Evolutionary conservation across 306 rosid species (phyloP).

Genomic region (Malus asiatica): DNA sequence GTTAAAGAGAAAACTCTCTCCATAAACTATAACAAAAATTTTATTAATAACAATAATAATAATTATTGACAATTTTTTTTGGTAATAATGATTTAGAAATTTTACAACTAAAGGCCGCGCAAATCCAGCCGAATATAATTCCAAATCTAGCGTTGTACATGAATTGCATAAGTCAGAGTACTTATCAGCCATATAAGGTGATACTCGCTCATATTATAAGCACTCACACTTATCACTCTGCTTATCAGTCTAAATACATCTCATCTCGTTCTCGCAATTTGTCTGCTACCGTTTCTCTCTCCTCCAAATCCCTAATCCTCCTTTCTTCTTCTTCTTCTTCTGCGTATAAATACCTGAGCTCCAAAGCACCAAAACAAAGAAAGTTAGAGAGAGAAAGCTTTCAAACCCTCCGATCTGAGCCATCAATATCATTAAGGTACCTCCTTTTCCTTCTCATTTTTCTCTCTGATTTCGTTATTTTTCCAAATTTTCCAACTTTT

Average conservation of each 20-base stretch:
- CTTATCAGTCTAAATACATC: conserved; percentile 27
- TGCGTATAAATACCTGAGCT: conserved; percentile 69
- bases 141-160: conserved; percentile 33
- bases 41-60: no score
- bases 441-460: conserved; percentile 17
- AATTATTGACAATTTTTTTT: neutral
- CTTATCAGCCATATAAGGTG: neutral
- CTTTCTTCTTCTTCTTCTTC: neutral
- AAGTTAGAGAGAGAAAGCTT: conserved; percentile 53
- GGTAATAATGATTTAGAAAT: neutral
- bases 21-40: no score
- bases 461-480: conserved; percentile 1
- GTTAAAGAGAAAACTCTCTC: no score
- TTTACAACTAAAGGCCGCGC: conserved; percentile 23
- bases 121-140: conserved; percentile 38
- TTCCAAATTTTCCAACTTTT: neutral
- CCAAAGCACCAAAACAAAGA: conserved; percentile 12
- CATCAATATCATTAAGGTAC: conserved; percentile 33
- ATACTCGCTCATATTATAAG: neutral
- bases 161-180: fast-evolving
- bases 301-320: conserved; percentile 77
- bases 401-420: conserved; percentile 67
- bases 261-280: conserved; percentile 39
- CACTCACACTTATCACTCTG: fast-evolving
- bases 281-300: conserved; percentile 57